phyloP scores from a whole-genome alignment of 768 basidiomycete genomes.

The Mycena amicta region DNA sequence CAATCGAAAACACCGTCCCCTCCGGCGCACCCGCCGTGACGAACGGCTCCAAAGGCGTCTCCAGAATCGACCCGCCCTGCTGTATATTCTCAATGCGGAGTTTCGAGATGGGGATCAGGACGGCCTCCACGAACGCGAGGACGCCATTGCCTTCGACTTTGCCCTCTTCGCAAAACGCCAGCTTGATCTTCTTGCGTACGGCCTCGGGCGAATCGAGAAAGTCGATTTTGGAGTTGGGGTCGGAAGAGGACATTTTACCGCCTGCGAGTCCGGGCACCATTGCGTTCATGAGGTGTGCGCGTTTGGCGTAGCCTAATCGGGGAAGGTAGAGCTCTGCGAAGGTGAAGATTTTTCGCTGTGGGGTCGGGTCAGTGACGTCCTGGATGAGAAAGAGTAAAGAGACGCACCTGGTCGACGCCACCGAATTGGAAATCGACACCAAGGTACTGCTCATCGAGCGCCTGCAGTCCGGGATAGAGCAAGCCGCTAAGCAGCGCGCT shows the following conservation, averaged over 20 bases:
- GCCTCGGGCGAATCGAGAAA: conserved; percentile 87
- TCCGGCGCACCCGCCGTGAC: conserved; percentile 68
- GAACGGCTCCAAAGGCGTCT: conserved; percentile 60
- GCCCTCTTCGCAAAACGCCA: conserved; percentile 93
- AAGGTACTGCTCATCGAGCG: conserved; percentile 96
- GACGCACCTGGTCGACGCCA: conserved; percentile 88
- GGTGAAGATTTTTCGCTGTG: conserved; percentile 67
- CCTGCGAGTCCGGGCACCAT: conserved; percentile 97
- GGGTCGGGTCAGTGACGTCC: too few species aligned
- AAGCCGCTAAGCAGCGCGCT: conserved; percentile 88
- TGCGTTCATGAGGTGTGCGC: conserved; percentile 96
- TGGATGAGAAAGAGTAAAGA: not conserved
- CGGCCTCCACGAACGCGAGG: conserved; percentile 80
- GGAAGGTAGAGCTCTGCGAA: conserved; percentile 97
- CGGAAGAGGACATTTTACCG: conserved; percentile 98
- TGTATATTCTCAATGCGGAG: conserved; percentile 61
- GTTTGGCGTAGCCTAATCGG: conserved; percentile 87
- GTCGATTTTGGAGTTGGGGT: conserved; percentile 97
- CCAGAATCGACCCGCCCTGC: conserved; percentile 52
- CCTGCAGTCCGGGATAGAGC: conserved; percentile 95
- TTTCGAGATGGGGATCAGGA: conserved; percentile 85
- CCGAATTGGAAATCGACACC: conserved; percentile 97
- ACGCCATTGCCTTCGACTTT: conserved; percentile 87
- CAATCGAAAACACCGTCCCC: conserved; percentile 81
- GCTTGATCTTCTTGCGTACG: conserved; percentile 87